Evolutionary conservation across 108 stramenopile species (phyloP), one percentile per base, ranked within the genome.

Genomic region (Poteriospumella lacustris): DNA sequence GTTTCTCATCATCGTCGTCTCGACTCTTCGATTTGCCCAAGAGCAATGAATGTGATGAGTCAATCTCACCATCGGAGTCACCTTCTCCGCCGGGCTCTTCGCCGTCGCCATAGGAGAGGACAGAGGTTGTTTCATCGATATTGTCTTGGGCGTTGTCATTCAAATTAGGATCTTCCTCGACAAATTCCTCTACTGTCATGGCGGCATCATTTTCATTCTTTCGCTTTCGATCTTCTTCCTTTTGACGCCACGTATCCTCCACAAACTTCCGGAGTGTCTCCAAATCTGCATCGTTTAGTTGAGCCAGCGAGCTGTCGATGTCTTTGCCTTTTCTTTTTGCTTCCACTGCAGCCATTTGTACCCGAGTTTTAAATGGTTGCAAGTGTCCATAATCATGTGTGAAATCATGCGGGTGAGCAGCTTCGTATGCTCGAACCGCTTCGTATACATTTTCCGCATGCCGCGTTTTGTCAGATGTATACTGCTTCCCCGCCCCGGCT

Each of bases 111-210:
- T 64, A 64, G 9, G 60, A 64, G 9, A 64, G 31, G 29, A 64
- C 60, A 31, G 60, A 64, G 24, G 60, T 64, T 12, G 60, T 64
- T 64, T 64, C 60, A 64, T 64, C 60, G 9, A 31, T 64, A 33
- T 64, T 33, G 36, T 64, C 60, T 12, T 64, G 3, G n/a, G n/a
- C n/a, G 19, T 56, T 56, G 52, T 56, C 52, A 56, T 56, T 56
- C 24, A 24, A 56, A 56, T 56, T 56, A 19, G 52, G 52, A 64
- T 64, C 60, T 64, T 64, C 60, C 15, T 64, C 60, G 5, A 34
- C 15, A 34, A 12, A 3, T 64, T 64, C 60, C 24, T 64, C 60
- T 34, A 24, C 24, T 64, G 28, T 64, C 31, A 64, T 34, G 5
- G 36, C 15, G 9, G 12, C 9, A 31, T 64, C 36, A 64, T 64